phyloP scores from a whole-genome alignment of 495 filamentous ascomycete species.

The Aspergillus ellipticus region DNA sequence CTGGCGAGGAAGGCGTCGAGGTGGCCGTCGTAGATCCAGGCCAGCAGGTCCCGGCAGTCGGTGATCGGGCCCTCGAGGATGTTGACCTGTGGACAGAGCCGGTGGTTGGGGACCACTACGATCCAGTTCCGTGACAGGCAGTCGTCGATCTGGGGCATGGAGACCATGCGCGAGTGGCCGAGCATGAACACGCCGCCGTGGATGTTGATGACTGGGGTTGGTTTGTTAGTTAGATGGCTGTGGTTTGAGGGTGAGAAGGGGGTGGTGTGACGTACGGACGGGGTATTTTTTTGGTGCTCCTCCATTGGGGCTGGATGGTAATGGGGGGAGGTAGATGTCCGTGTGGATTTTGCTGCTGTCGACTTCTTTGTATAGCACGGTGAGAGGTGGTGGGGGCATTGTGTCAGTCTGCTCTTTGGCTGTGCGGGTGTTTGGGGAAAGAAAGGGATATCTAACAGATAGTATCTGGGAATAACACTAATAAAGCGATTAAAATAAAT shows the following conservation, averaged over 20 bases:
- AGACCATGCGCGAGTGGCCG: constrained; percentile 32
- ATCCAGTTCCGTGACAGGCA: constrained; percentile 37
- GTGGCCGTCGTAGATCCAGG: constrained; percentile 26
- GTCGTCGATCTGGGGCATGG: constrained; percentile 27
- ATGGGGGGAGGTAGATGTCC: constrained; percentile 32
- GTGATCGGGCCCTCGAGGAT: constrained; percentile 2
- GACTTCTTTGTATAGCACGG: constrained; percentile 28
- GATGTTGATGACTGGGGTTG: constrained; percentile 31
- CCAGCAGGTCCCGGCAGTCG: constrained; percentile 23
- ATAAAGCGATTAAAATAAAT: too few relatives aligned
- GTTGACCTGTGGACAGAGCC: constrained; percentile 1
- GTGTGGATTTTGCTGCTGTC: constrained; percentile 27
- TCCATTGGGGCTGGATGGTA: constrained; percentile 1
- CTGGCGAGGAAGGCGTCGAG: constrained; percentile 18
- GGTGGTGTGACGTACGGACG: constrained; percentile 22
- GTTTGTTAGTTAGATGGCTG: too few relatives aligned
- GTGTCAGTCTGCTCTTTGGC: constrained; percentile 6
- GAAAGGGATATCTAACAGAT: too few relatives aligned
- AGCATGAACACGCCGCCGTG: constrained; percentile 42
- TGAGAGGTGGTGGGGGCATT: constrained; percentile 16
- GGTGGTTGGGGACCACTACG: constrained; percentile 27
- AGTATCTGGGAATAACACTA: too few relatives aligned
- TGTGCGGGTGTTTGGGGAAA: background rate
- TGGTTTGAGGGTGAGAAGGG: background rate
- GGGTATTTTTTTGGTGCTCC: constrained; percentile 18